Base-by-base conservation (phyloP, 495 filamentous ascomycete genomes). In the Neurospora hispaniola region DNA sequence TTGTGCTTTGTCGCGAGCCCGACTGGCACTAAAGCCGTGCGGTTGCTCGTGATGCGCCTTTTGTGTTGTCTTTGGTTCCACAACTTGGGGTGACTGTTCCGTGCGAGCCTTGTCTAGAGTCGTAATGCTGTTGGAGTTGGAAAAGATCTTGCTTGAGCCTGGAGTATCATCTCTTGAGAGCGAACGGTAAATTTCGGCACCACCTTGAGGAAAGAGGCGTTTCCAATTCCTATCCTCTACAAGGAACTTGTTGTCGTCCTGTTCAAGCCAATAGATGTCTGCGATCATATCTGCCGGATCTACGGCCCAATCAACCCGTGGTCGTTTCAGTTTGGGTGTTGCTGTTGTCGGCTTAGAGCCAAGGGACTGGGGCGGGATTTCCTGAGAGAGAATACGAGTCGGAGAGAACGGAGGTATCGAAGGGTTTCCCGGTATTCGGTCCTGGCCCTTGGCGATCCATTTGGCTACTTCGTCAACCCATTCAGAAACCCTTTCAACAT, bases 241-340 rank as follows among this genome's bases (percentile, higher is more conserved):
- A 12, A 91, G 84, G 69, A 82, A 86, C 77, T 93, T 94, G 78
- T 97, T 92, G 70, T 88, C 82, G 31, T 85, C 88, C 73, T 93
- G 90, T 79, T 96, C 91, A 59, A 94, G 83, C 94, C 94, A 98
- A 73, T 91, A 90, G 12, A 89, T 85, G 81, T 98, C 94, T 2
- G 93, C 92, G 27, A 98, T 82, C 76, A 96, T 86, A 75, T 97
- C 94, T 66, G 90, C 89, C 0, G 94, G 91, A 48, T 88, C 87
- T 11, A 92, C 88, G 4, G 84, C 85, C 94, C 94, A 97, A 73
- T 95, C 93, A n/a, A 90, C 87, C 42, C 90, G 86, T 9, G 89
- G 88, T 59, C 92, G 84, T 75, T 86, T 89, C 2, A 86, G 80
- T 72, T 91, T 91, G 8, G 54, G 54, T 43, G 79, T 23, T 5